Evolutionary conservation across 2,329 filamentous ascomycete genomes (phyloP), one percentile per base, ranked within the genome.

Genomic region (Juglanconis sp.): DNA sequence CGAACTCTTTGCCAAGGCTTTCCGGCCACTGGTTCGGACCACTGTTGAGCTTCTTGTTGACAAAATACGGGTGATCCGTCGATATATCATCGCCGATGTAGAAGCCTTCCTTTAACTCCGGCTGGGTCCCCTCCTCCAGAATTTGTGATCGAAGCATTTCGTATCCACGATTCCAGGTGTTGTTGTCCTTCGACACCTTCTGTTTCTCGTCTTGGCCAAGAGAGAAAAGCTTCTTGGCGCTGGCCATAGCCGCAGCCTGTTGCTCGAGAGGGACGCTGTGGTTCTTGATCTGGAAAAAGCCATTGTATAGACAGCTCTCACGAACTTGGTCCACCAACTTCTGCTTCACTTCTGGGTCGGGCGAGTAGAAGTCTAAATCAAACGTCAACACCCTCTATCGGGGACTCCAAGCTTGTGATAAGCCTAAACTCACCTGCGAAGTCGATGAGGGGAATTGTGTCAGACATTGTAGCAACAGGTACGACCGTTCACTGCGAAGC

Each of bases 261-360:
- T 79, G 68, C 4, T 66, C 60, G 5, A 71, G 62, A 1, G 77
- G 68, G 4, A 85, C 73, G 3, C 74, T 71, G 65, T 84, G 81
- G 7, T 77, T 77, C 7, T 73, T 72, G 53, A 85, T 75, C 65
- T 82, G 80, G 70, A 84, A 83, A 69, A 84, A 84, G 4, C 81
- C 81, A 72, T 81, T 65, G 71, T 76, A 68, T 17, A 74, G 68
- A 63, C 78, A 81, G 53, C 77, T 76, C 35, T 70, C 65, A 5
- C 76, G 72, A 36, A 81, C 71, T 50, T 76, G 70, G 0, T 71
- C 60, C 3, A 77, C 68, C 1, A 74, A 65, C 13, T 65, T 65
- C 32, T 68, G 66, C 59, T 69, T 72, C n/a, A 59, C 32, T 5
- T 17, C 42, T 6, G 52, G 40, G 63, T 53, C 64, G 62, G 34